A percentile compares a stretch with the other conserved stretches of the same genome.
phyloP scores from a whole-genome alignment of 1,284 basidiomycete genomes.

The Coniophora puteana region DNA sequence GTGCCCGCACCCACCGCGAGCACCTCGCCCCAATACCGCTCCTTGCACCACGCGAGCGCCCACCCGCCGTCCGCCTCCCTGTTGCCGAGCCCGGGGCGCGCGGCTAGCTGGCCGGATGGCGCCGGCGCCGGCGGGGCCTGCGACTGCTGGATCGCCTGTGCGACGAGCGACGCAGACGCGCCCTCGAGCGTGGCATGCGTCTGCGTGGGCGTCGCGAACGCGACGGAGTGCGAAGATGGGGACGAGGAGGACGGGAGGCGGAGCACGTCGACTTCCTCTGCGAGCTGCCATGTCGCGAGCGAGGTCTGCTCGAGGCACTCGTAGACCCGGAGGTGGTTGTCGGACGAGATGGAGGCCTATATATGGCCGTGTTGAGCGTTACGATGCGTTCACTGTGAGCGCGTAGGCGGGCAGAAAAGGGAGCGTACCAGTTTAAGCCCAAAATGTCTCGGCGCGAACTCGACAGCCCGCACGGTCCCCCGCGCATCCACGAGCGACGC shows the following conservation, averaged over 20 bases:
- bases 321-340: constrained; percentile 84
- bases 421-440: constrained; percentile 78
- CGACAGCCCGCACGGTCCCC: constrained; percentile 79
- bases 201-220: constrained; percentile 67
- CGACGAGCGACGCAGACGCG: constrained; percentile 53
- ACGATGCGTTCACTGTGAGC: not conserved
- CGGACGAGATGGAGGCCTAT: constrained; percentile 83
- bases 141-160: constrained; percentile 59
- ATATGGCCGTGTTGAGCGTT: constrained; percentile 2
- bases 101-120: too few species aligned
- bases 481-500: constrained; percentile 78
- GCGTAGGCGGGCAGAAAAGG: constrained; percentile 1
- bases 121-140: constrained; percentile 39
- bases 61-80: constrained; percentile 87
- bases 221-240: constrained; percentile 43
- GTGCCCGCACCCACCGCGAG: constrained; percentile 75
- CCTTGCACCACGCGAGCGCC: constrained; percentile 92
- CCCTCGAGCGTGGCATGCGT: constrained; percentile 51
- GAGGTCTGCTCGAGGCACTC: constrained; percentile 86
- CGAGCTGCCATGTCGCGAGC: constrained; percentile 74
- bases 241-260: constrained; percentile 45
- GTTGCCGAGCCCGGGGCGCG: constrained; percentile 53
- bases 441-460: constrained; percentile 83
- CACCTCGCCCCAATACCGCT: constrained; percentile 89
- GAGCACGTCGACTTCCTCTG: constrained; percentile 76